Evolutionary conservation across 768 basidiomycete species (phyloP).

Genomic region (Serendipita indica): DNA sequence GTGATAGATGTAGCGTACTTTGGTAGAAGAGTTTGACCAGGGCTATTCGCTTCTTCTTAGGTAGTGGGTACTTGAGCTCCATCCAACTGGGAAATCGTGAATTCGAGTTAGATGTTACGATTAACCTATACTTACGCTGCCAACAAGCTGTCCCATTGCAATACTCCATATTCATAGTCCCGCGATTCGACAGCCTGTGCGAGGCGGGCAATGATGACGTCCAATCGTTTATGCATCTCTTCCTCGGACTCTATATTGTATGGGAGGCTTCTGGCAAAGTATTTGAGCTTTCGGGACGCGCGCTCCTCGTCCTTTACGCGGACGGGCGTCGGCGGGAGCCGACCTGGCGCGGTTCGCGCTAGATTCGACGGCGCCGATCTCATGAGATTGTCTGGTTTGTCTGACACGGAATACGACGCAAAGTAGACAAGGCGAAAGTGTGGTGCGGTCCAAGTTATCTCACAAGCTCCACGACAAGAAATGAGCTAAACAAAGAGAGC

Average conservation of each 20-base stretch:
- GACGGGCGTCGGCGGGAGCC: neutral
- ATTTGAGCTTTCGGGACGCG: constrained; percentile 33
- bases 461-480: neutral
- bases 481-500: neutral
- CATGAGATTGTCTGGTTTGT: neutral
- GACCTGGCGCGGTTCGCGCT: constrained; percentile 3
- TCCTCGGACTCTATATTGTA: constrained; percentile 63
- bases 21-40: constrained; percentile 70
- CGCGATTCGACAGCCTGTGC: constrained; percentile 60
- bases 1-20: constrained; percentile 11
- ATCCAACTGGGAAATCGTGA: constrained; percentile 40
- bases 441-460: neutral
- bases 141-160: constrained; percentile 69
- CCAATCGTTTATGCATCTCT: constrained; percentile 62
- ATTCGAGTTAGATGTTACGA: constrained; percentile 9
- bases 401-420: neutral
- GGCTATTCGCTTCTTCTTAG: constrained; percentile 56
- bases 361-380: constrained; percentile 12
- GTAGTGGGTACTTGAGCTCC: constrained; percentile 76
- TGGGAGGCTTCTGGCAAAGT: constrained; percentile 51
- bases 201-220: constrained; percentile 42
- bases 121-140: constrained; percentile 41
- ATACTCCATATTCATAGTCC: constrained; percentile 67
- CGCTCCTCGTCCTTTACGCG: neutral
- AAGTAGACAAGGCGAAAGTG: too few species aligned